Evolutionary conservation across 108 stramenopile species (phyloP), one percentile per base, ranked within the genome.

Genomic region (Aurantiochytrium sp.): DNA sequence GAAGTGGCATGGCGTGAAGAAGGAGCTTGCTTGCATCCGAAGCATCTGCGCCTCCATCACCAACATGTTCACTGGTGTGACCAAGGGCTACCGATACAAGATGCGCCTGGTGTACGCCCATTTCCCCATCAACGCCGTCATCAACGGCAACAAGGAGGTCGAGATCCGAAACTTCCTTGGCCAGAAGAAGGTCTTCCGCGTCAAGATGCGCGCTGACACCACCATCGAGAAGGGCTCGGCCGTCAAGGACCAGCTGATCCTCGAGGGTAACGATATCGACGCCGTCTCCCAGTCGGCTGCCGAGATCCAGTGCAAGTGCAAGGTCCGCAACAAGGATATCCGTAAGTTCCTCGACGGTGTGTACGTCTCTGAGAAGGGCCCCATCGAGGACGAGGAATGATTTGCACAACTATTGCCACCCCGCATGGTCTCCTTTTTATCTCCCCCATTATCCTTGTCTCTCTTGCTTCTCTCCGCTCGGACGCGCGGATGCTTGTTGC

Each of bases 331-430:
- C 68, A 99, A 99, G 96, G 99, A 99, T 98, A 95, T 99, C 90
- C 99, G 98, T 95, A 99, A 99, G 93, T 99, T 99, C 94, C 95
- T 99, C 87, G 99, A 99, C 88, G 99, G 98, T 90, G 98, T 99
- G 88, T 99, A 99, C 93, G 98, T 99, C 37, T 95, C 95, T 24
- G 96, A 98, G 91, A 97, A 97, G 95, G 96, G 96, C 73, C 89
- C 96, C 15, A 95, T 95, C 52, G 91, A 93, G 41, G 92, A 87
- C 22, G 87, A 87, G 39, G 41, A 87, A 48, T 48, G 37, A 39
- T 36, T 86, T 59, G 59, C 59, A 65, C 59, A 65, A 34, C 59
- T 65, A 65, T 65, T 65, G 59, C 59, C 34, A 65, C 19, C 34
- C 34, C 24, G 10, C 19, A 12, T 30, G 22, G 27, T 65, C 8